A percentile compares a stretch with the other conserved stretches of the same genome.
Conservation (phyloP, 2,329 filamentous ascomycete species). For the Pestalotiopsis sp. region DNA sequence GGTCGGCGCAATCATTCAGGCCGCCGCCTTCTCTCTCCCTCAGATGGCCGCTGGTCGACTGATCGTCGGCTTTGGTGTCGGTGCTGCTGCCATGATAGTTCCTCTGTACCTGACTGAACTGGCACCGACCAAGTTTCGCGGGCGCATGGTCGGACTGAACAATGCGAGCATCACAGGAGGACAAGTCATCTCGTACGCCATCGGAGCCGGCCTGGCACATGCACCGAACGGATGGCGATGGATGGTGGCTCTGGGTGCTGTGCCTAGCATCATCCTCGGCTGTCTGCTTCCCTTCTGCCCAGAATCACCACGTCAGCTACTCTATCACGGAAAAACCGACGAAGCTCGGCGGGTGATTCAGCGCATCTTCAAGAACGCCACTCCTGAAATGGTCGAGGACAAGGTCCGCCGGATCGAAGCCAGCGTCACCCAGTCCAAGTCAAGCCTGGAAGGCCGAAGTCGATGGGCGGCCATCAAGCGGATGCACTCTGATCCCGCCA, state of each 20-base stretch:
- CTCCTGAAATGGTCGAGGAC: neutral
- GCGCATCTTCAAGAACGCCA: neutral
- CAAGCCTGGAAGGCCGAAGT: neutral
- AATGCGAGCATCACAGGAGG: neutral
- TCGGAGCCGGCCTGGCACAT: neutral
- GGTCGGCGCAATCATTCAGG: constrained; percentile 39
- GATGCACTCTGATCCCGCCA: neutral
- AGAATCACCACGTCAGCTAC: neutral
- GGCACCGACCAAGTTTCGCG: neutral
- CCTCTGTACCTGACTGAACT: neutral
- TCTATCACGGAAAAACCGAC: neutral
- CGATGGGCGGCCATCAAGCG: neutral
- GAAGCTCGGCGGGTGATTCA: neutral
- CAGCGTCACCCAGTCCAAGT: neutral
- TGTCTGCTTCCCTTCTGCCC: neutral
- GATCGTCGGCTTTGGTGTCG: constrained; percentile 51
- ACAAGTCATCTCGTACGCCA: neutral
- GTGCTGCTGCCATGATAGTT: constrained; percentile 48
- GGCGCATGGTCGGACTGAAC: neutral
- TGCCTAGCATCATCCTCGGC: neutral
- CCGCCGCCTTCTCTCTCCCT: constrained; percentile 36
- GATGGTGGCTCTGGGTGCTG: neutral
- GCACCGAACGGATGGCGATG: neutral
- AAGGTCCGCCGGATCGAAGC: neutral
- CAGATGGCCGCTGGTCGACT: constrained; percentile 48